A percentile compares a stretch with the other conserved stretches of the same genome.
Conservation (phyloP, 2,329 filamentous ascomycete genomes). For the Simplicillium sp. region DNA sequence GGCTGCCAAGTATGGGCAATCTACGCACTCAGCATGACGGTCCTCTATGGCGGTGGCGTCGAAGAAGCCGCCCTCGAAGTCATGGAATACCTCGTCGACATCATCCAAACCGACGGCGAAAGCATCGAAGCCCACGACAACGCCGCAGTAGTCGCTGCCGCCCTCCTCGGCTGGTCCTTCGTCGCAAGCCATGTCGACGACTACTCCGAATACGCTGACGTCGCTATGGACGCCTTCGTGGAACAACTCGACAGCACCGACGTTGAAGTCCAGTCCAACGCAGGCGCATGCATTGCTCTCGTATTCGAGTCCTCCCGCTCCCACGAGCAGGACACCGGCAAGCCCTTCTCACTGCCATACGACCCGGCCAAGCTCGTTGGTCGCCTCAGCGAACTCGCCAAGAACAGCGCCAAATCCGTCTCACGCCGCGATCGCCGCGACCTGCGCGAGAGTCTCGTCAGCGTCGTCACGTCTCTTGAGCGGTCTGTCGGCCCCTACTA, state of each 20-base stretch:
- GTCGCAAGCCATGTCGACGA: slow-evolving; percentile 71
- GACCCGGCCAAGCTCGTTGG: slow-evolving; percentile 38
- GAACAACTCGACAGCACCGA: slow-evolving; percentile 76
- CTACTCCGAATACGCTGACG: slow-evolving; percentile 59
- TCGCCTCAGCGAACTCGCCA: slow-evolving; percentile 36
- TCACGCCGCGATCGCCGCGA: slow-evolving; percentile 39
- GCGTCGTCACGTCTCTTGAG: slow-evolving; percentile 45
- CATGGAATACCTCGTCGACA: slow-evolving; percentile 67
- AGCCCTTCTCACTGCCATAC: slow-evolving; percentile 38
- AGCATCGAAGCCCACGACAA: slow-evolving; percentile 63
- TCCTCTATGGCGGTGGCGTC: slow-evolving; percentile 66
- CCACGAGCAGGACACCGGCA: slow-evolving; percentile 37
- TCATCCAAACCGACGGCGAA: slow-evolving; percentile 70
- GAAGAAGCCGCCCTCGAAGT: slow-evolving; percentile 59
- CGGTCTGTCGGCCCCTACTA: slow-evolving; percentile 44
- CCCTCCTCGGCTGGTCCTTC: slow-evolving; percentile 71
- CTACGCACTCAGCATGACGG: slow-evolving; percentile 61
- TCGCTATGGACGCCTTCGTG: slow-evolving; percentile 69
- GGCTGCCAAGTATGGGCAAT: slow-evolving; percentile 60
- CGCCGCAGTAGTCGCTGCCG: slow-evolving; percentile 60
- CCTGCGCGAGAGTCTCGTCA: slow-evolving; percentile 37
- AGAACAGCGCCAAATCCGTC: slow-evolving; percentile 36
- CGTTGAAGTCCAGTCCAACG: slow-evolving; percentile 63
- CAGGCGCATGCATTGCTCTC: slow-evolving; percentile 72
- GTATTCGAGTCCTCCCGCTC: slow-evolving; percentile 62